Percentiles rank a stretch among this genome's conserved stretches.
These are phyloP conservation scores for Kregervanrija delftensis DNA, from an alignment of 805 yeast species.

Conservation along the genomic window DNA sequence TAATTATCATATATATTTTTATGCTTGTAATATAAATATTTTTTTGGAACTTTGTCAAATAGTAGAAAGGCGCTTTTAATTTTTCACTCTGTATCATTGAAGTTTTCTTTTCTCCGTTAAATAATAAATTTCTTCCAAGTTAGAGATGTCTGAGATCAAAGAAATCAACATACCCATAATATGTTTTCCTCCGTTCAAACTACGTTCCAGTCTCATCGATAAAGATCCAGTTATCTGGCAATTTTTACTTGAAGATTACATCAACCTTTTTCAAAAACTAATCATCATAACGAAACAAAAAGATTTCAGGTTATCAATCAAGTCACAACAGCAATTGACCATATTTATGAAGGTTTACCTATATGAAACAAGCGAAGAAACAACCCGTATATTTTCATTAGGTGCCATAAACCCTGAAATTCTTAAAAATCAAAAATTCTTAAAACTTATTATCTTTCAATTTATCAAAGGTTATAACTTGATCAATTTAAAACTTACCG, in stretches of 20 bases:
- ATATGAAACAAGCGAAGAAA: conserved; percentile 55
- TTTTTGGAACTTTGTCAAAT: too few species aligned
- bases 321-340: conserved; percentile 53
- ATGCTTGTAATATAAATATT: too few species aligned
- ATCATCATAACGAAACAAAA: conserved; percentile 22
- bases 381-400: conserved; percentile 53
- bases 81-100: too few species aligned
- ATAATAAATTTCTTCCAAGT: too few species aligned
- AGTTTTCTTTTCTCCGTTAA: too few species aligned
- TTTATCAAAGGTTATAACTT: conserved; percentile 47
- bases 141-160: too few species aligned
- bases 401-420: conserved; percentile 73
- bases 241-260: conserved; percentile 60
- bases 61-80: too few species aligned
- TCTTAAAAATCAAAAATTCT: conserved; percentile 37
- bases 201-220: conserved; percentile 71
- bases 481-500: conserved; percentile 48
- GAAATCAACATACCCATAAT: conserved; percentile 48
- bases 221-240: conserved; percentile 83
- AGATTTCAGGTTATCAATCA: conserved; percentile 35
- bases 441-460: conserved; percentile 45
- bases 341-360: conserved; percentile 51
- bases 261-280: conserved; percentile 43
- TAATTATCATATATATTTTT: too few species aligned
- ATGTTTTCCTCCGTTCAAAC: conserved; percentile 65